Conservation (phyloP, 768 basidiomycete genomes). For the Lentinula raphanica region DNA sequence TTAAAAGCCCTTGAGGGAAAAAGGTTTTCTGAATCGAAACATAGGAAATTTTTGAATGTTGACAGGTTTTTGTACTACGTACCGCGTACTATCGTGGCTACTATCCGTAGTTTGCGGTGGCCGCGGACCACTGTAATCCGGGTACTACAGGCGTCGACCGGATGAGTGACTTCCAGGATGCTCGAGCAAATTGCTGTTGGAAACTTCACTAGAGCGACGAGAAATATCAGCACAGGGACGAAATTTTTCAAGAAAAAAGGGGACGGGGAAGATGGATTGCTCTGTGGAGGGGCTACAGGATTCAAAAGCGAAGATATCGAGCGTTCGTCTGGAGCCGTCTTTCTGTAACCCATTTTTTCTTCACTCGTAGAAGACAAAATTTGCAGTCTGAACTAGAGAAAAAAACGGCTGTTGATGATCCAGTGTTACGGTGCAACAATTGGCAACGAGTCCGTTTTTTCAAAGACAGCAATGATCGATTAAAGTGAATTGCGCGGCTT, state of each 20-base stretch:
- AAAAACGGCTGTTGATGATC: neutral
- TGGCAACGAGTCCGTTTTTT: conserved; percentile 1
- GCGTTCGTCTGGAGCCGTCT: neutral
- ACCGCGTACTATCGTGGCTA: neutral
- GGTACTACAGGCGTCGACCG: neutral
- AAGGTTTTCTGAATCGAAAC: no score
- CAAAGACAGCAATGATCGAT: conserved; percentile 5
- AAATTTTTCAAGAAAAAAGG: no score
- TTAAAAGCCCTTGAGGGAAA: neutral
- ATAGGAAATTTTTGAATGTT: neutral
- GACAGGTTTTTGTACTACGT: neutral
- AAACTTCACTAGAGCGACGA: neutral
- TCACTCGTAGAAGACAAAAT: no score
- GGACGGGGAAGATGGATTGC: neutral
- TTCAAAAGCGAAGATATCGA: neutral
- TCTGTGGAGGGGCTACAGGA: neutral
- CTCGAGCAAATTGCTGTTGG: no score
- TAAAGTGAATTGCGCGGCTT: conserved; percentile 3
- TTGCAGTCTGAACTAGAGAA: neutral
- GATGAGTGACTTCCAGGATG: neutral
- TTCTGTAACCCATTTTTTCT: neutral
- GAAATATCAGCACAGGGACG: neutral
- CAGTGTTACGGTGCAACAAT: neutral
- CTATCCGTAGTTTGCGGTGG: no score
- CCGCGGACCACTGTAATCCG: neutral